A percentile compares a stretch with the other conserved stretches of the same genome.
These are phyloP conservation scores for Phyllosticta ampelicida DNA, from an alignment of 2,329 filamentous ascomycete genomes.

Conservation along the genomic window DNA sequence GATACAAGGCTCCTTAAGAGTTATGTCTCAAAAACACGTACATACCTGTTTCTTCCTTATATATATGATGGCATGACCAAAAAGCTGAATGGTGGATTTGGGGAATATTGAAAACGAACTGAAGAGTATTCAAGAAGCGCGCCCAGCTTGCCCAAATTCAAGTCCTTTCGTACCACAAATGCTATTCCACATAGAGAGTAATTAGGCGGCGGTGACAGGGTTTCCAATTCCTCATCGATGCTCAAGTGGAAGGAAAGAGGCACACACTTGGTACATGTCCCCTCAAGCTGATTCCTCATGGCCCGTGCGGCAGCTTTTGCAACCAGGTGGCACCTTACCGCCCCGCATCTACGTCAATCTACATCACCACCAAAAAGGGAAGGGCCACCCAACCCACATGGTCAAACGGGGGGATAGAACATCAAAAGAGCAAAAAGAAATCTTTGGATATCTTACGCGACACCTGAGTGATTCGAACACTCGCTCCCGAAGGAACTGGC, in stretches of 20 bases:
- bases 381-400: not conserved
- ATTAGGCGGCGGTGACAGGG: too few relatives aligned
- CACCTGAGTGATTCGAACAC: conserved; percentile 14
- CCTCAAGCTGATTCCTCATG: too few relatives aligned
- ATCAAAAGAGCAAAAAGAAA: not conserved
- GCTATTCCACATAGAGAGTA: too few relatives aligned
- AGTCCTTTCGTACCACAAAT: too few relatives aligned
- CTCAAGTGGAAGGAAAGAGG: too few relatives aligned
- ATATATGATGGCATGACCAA: not conserved
- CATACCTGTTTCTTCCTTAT: not conserved
- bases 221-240: too few relatives aligned
- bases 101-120: not conserved
- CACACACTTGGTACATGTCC: too few relatives aligned
- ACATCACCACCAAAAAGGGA: not conserved
- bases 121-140: not conserved
- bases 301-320: not conserved
- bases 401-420: too few relatives aligned
- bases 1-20: conserved; percentile 38
- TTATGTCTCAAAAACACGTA: not conserved
- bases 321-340: not conserved
- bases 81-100: not conserved
- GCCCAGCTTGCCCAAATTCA: not conserved
- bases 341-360: not conserved
- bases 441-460: conserved; percentile 10
- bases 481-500: conserved; percentile 15